Evolutionary conservation across 805 yeast genomes (phyloP), one percentile per base, ranked within the genome.

Genomic region (Yarrowia sp.): DNA sequence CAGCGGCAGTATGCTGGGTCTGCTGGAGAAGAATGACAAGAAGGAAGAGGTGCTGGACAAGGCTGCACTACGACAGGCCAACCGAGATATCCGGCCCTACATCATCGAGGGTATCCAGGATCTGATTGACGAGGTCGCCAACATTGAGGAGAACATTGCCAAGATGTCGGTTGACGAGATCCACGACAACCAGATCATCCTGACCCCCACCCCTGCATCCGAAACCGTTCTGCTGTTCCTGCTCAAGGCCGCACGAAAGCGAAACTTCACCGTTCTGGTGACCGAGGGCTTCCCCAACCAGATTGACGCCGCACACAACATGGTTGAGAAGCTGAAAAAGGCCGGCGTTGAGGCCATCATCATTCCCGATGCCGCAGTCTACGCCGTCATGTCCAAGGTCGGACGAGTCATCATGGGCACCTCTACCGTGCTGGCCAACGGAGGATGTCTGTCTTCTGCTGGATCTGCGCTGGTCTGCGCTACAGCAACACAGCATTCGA

Each of bases 401-500:
- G 97, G 98, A 52, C 96, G 96, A 77, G 99, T 95, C 38, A 86
- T 95, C 69, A 85, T 96, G 66, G 98, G 98, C 44, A 89, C 98
- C 6, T 85, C 90, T 70, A 87, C 97, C 0, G 98, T 95, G 6
- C 90, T 95, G 76, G 97, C 97, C 66, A 95, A 95, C 75, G 99
- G 99, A 69, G 98, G 98, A 12, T 90, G 97, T 71, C 85, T 92
- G 60, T 86, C 97, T 2, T 86, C 89, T 33, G 86, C 96, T 1
- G 99, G 99, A 66, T 97, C 91, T 36, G 90, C 97, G 36, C 85
- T 92, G 60, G 97, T 92, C 12, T 93, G 96, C 72, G 97, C 93
- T 79, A 91, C 97, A 79, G 99, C 99, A 34, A 91, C 90, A 75
- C 97, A 91, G 75, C 94, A 91, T 77, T 85, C 87, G 75, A 94